Evolutionary conservation across 371 early-diverging fungal species (phyloP), one percentile per base, ranked within the genome.

Genomic region (Syncephalastrum racemosum): DNA sequence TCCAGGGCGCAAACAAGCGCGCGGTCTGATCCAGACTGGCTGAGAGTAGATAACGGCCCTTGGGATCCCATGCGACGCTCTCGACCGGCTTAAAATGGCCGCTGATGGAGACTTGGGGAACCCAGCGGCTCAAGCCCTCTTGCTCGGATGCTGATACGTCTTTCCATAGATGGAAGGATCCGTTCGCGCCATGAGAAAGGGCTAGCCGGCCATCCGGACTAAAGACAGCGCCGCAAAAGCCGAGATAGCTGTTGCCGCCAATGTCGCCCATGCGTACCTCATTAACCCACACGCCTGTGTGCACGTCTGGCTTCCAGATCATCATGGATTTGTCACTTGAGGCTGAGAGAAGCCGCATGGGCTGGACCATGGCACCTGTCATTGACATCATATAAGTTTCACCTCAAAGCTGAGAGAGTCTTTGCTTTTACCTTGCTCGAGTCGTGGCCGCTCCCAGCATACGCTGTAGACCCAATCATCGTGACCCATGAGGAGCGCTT

Each of bases 401-500:
- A 4, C 25, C 5, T 5, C 53, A 39, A 40, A 6, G 12, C 16
- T 52, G 31, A 12, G 40, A 5, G 41, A 39, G 8, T 39, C 39
- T 40, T 15, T 52, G 27, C 18, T 12, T 19, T 54, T 61, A 70
- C 69, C 63, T 46, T 47, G 52, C 14, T 65, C 46, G 10, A 55
- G 36, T 7, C 40, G 52, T 24, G 86, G 75, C 4, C 82, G 78
- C 31, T 89, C 82, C 94, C 95, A 96, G 50, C 77, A 64, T 23
- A 93, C 89, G 49, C 86, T 83, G 68, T 90, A 88, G 13, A 97
- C 93, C 97, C 97, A 96, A 55, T 95, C 96, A 56, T 97, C 97
- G 62, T 98, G 98, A 1, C 94, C 97, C 73, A 91, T 76, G 24
- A 98, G 75, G n/a, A 96, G 78, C 2, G 91, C 84, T 63, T 92